Percentiles rank a stretch among this genome's conserved stretches.
phyloP scores from a whole-genome alignment of 2,329 filamentous ascomycete genomes.

The Pseudopithomyces chartarum region DNA sequence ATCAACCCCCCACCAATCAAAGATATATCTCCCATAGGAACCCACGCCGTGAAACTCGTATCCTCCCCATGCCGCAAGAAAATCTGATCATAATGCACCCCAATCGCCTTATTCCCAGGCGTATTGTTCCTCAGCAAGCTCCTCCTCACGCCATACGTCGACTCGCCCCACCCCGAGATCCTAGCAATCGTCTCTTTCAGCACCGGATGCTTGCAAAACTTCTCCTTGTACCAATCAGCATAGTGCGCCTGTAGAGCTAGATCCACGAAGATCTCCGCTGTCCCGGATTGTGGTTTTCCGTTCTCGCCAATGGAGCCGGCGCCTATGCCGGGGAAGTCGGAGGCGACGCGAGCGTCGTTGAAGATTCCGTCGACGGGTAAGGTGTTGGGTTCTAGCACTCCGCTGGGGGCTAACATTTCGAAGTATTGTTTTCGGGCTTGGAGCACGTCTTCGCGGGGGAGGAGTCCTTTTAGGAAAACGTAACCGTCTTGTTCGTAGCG shows the following conservation, averaged over 20 bases:
- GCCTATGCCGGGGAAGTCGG: conserved; percentile 59
- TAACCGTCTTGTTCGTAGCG: conserved; percentile 59
- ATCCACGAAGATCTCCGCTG: conserved; percentile 53
- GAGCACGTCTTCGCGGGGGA: conserved; percentile 60
- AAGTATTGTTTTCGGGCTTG: conserved; percentile 60
- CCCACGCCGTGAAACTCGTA: conserved; percentile 62
- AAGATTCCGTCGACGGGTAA: conserved; percentile 61
- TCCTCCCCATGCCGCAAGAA: conserved; percentile 62
- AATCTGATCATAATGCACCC: conserved; percentile 66
- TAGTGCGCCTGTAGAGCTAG: conserved; percentile 60
- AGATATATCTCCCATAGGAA: conserved; percentile 60
- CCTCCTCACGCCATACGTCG: conserved; percentile 53
- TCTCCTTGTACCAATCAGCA: conserved; percentile 52
- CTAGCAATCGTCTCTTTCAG: conserved; percentile 56
- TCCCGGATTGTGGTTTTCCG: conserved; percentile 49
- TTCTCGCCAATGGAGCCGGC: conserved; percentile 55
- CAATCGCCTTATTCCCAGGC: conserved; percentile 61
- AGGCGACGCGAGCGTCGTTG: conserved; percentile 48
- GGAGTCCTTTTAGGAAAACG: conserved; percentile 59
- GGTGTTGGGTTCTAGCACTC: conserved; percentile 60
- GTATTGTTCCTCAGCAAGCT: conserved; percentile 63
- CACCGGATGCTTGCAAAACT: conserved; percentile 59
- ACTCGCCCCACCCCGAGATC: conserved; percentile 60
- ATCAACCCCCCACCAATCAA: conserved; percentile 63
- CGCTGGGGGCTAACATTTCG: conserved; percentile 57